Base-by-base conservation (phyloP, 139 green algal species). In the Asterochloris sp. region DNA sequence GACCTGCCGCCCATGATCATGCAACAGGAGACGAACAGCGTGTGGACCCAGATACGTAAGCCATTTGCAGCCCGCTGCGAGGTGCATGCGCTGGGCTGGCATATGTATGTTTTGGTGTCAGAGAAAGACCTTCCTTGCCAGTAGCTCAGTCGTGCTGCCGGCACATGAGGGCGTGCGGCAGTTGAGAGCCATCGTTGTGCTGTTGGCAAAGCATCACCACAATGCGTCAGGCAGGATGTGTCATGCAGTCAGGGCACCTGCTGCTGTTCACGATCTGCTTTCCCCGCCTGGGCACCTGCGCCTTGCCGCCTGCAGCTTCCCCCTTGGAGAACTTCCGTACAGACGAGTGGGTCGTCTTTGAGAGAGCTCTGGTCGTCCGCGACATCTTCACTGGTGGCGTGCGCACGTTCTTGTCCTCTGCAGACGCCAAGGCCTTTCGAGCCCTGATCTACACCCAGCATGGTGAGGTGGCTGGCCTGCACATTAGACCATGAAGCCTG, bases 321-420 rank as follows among this genome's bases (percentile, higher is more conserved):
- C 90, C 86, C 8, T 85, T 97, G 76, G 92, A 95, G 74, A 91
- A 90, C 28, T 87, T 91, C 29, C 23, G 71, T 0, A 63, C 73
- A 13, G n/a, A 64, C 19, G 82, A 87, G 80, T 90, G 90, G 94
- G 88, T 96, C 71, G 82, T 89, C n/a, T 96, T 97, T 89, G 91
- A 97, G 83, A 86, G 88, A 0, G 90, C 92, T 21, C 78, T 96
- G 76, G 92, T 97, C 62, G 91, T 96, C 1, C 92, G 87, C 62
- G 93, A 96, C 82, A 85, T 92, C n/a, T 92, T 91, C 86, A 94
- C 86, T 11, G 94, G 92, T 10, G 94, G 94, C 17, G 87, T 81
- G 12, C 86, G 92, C 27, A 93, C 90, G 13, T 97, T 96, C 82
- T 77, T 90, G 13, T 88, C 66, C 63, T 77, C 28, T 0, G 71